phyloP scores from a whole-genome alignment of 176 grass and related monocot genomes.

The Aegilops sharonensis region DNA sequence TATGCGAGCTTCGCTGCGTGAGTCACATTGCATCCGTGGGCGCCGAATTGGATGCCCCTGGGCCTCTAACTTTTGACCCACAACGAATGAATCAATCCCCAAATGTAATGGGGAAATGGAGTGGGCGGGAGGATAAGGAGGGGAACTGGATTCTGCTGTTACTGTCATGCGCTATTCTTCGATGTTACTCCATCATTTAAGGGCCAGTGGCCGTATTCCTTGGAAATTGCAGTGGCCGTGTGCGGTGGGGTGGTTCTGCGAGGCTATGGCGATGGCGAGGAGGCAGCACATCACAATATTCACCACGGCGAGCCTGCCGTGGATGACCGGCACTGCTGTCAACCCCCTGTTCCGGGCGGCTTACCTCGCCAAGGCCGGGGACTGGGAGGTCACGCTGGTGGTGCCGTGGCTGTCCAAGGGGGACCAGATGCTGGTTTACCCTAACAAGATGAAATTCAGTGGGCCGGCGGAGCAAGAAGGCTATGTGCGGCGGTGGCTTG shows the following conservation, averaged over 20 bases:
- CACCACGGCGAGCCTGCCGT: constrained; percentile 89
- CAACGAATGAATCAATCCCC: constrained; percentile 15
- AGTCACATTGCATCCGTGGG: background rate
- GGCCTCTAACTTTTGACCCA: background rate
- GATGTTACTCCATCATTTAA: background rate
- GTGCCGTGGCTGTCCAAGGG: constrained; percentile 81
- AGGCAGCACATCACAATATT: constrained; percentile 79
- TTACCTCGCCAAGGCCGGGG: constrained; percentile 70
- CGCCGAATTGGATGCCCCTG: constrained; percentile 28
- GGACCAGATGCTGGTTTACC: constrained; percentile 88
- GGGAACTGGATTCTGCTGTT: background rate
- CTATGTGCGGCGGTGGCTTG: constrained; percentile 75
- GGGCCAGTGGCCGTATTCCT: background rate
- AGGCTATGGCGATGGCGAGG: constrained; percentile 38
- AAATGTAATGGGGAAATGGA: background rate
- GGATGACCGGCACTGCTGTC: constrained; percentile 96
- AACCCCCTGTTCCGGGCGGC: constrained; percentile 92
- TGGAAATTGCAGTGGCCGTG: constrained; percentile 39
- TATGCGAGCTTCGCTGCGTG: background rate
- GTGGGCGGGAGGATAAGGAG: background rate
- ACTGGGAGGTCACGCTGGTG: constrained; percentile 71
- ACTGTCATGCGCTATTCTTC: background rate
- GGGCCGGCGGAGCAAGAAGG: constrained; percentile 63
- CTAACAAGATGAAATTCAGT: constrained; percentile 77
- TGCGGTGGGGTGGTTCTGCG: constrained; percentile 9